Base-by-base conservation (phyloP, 805 yeast genomes). In the Isabelozyma pseudorhagii region DNA sequence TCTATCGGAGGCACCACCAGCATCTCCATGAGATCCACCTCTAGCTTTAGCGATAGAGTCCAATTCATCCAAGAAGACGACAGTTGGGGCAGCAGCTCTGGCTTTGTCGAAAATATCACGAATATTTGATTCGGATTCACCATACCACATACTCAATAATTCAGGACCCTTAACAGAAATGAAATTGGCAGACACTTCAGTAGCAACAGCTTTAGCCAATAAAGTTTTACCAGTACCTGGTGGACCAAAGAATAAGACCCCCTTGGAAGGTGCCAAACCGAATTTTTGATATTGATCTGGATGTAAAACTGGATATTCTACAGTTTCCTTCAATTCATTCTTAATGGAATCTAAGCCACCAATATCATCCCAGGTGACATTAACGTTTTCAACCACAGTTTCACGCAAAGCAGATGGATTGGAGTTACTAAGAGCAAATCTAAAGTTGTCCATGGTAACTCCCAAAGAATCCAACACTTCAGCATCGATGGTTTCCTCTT, bases 171-270 rank as follows among this genome's bases (percentile, higher is more conserved):
- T 91, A 48, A 93, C 98, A 45, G 97, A 88, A 59, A 94, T 94
- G 75, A 94, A 94, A 72, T 94, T 94, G 36, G 99, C 99, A 54
- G 97, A 89, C 38, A 94, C 98, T 72, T 94, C 99, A 45, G 98
- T 94, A 45, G 99, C 99, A 60, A 94, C 98, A 48, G 99, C 99
- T 76, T 94, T 94, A 44, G 99, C 99, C 63, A 94, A 80, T 66
- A 94, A 77, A 4, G 99, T 94, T 78, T 94, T 94, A 91, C 99
- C 99, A 53, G 98, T 94, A 88, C 99, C 99, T 53, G 99, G 99
- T 47, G 99, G 99, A 61, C 99, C 99, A 70, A 88, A 94, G 80
- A 94, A 94, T 69, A 94, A 79, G 58, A 94, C 99, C 78, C 99
- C 99, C 75, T 93, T 92, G 40, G 99, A 85, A 48, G 99, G 99